phyloP scores from a whole-genome alignment of 495 filamentous ascomycete genomes.

The Penicillium goetzii region DNA sequence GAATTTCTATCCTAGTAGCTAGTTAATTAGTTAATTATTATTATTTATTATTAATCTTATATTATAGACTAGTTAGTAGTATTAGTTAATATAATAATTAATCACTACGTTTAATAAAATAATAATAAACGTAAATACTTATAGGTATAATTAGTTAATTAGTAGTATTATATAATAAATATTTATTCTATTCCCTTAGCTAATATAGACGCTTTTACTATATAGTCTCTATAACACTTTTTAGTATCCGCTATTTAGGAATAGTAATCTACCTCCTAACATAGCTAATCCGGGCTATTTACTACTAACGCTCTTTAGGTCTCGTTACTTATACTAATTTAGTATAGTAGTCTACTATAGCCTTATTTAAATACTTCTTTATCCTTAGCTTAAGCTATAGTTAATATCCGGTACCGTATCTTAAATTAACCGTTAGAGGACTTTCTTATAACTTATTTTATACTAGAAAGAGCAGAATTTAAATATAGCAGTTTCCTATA shows the following conservation, averaged over 20 bases:
- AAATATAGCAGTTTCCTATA: not conserved
- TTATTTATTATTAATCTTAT: no score
- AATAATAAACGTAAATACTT: no score
- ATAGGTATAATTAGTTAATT: no score
- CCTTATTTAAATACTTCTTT: not conserved
- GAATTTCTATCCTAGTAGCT: no score
- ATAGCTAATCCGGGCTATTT: slow-evolving; percentile 1
- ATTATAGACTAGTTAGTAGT: no score
- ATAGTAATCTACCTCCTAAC: slow-evolving; percentile 2
- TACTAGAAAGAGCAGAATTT: not conserved
- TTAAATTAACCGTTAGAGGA: not conserved
- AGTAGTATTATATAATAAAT: no score
- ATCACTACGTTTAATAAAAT: no score
- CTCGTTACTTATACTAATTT: not conserved
- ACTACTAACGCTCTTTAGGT: not conserved
- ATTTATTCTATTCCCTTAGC: no score
- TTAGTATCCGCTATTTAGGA: slow-evolving; percentile 12
- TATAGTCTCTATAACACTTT: slow-evolving; percentile 10
- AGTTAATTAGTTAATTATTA: no score
- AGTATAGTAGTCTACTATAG: not conserved
- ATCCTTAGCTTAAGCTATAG: not conserved
- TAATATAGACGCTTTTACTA: no score
- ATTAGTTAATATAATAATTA: no score
- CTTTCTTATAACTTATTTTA: not conserved
- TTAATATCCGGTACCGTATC: not conserved